Evolutionary conservation across 345 rosid genomes (phyloP).

Genomic region (Arabidopsis suecica): DNA sequence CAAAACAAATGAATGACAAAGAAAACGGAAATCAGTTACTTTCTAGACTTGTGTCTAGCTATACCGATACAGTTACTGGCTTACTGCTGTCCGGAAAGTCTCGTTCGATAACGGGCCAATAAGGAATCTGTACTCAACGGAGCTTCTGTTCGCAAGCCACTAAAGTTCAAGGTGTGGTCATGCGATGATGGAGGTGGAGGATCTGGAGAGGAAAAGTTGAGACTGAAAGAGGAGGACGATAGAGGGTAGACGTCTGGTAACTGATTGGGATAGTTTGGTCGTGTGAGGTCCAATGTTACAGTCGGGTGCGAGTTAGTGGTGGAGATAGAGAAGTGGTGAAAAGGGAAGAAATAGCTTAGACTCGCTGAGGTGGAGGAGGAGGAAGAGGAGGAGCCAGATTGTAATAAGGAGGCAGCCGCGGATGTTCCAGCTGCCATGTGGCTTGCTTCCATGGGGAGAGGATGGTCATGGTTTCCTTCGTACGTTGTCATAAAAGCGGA

Average conservation of each 20-base stretch:
- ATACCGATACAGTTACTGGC: background rate
- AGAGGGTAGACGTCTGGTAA: slow-evolving; percentile 37
- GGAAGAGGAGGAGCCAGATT: slow-evolving; percentile 44
- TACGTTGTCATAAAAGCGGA: slow-evolving; percentile 48
- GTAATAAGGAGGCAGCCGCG: slow-evolving; percentile 51
- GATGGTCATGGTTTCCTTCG: slow-evolving; percentile 55
- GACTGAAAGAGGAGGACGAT: slow-evolving; percentile 40
- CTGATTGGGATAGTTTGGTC: slow-evolving; percentile 43
- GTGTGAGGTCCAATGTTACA: slow-evolving; percentile 67
- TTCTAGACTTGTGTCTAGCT: background rate
- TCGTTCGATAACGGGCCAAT: slow-evolving; percentile 35
- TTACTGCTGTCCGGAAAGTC: slow-evolving; percentile 23
- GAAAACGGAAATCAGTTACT: background rate
- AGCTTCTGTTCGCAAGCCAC: slow-evolving; percentile 38
- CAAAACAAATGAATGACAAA: slow-evolving; percentile 20
- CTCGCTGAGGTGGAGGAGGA: slow-evolving; percentile 40
- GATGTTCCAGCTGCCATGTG: slow-evolving; percentile 55
- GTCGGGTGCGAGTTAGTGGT: slow-evolving; percentile 64
- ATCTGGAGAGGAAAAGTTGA: slow-evolving; percentile 50
- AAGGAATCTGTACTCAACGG: slow-evolving; percentile 30
- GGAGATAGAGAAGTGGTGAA: slow-evolving; percentile 52
- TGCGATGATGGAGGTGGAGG: slow-evolving; percentile 34
- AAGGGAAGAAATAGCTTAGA: slow-evolving; percentile 39
- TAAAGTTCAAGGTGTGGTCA: slow-evolving; percentile 35
- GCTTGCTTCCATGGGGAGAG: slow-evolving; percentile 51